Evolutionary conservation across 2,329 filamentous ascomycete species (phyloP), one percentile per base, ranked within the genome.

Genomic region (Cladorrhinum sp.): DNA sequence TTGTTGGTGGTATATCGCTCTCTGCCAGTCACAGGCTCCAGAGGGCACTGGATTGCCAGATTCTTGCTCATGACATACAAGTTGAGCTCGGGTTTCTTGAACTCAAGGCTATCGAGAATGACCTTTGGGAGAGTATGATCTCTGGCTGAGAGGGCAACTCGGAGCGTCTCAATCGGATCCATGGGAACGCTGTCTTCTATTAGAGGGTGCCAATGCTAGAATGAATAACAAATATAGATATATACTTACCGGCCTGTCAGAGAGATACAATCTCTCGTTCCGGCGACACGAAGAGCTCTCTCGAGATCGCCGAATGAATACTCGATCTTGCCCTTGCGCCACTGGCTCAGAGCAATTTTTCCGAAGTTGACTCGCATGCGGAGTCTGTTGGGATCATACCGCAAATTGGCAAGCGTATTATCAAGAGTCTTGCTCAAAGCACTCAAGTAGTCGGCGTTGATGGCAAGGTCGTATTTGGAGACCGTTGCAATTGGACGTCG

Each of bases 351-450:
- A 5, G 58, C 16, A 10, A 69, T n/a, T 1, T 16, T 61, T 2
- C 68, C 68, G 13, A 69, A 66, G 2, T 59, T 57, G 1, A 67
- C 63, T 16, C 61, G 57, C 66, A 69, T 68, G 6, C 54, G 51
- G 65, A 69, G 68, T 38, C 60, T 61, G 53, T 59, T 65, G 0
- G 66, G 61, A n/a, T 54, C 32, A 8, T 55, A 24, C 3, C 60
- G 57, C 45, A 69, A 41, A n/a, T 58, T 50, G 2, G 23, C 23
- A 23, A 53, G 55, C 0, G 32, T 38, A 10, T 23, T 22, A n/a
- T 62, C 38, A 6, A 68, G 38, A 2, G 53, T 29, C 4, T 23
- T 16, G 7, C 38, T 16, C 1, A 69, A 20, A 2, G 54, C 32
- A 12, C 27, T 8, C 58, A 58, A 64, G 51, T 62, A 66, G 1